A percentile compares a stretch with the other conserved stretches of the same genome.
phyloP scores from a whole-genome alignment of 208 protist genomes.

The Leishmania major region DNA sequence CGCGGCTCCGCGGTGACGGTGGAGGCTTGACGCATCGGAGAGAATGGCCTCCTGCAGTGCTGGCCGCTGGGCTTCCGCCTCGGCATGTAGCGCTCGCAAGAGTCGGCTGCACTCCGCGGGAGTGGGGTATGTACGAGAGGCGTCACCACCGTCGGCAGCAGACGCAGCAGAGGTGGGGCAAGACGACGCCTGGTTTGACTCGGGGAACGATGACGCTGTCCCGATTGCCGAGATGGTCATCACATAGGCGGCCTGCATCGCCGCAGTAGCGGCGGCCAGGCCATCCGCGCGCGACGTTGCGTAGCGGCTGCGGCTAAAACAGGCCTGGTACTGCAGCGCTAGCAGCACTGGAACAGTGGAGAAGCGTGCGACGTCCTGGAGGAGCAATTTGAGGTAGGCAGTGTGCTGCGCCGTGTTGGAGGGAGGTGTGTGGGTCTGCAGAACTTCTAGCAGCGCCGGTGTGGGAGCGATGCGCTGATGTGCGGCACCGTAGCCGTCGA shows the following conservation, averaged over 20 bases:
- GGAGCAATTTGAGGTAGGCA: constrained; percentile 30
- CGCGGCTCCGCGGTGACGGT: background rate
- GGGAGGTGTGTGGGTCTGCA: constrained; percentile 40
- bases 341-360: constrained; percentile 37
- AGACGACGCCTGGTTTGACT: background rate
- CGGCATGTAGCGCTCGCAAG: background rate
- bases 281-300: constrained; percentile 11
- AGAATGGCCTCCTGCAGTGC: constrained; percentile 12
- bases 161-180: background rate
- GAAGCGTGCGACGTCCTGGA: constrained; percentile 37
- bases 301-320: constrained; percentile 23
- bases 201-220: background rate
- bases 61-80: constrained; percentile 3
- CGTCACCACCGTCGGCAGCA: background rate
- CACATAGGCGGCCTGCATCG: constrained; percentile 21
- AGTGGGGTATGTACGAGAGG: background rate
- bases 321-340: constrained; percentile 38
- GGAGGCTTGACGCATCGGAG: constrained; percentile 7
- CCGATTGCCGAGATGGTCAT: constrained; percentile 7
- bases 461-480: constrained; percentile 38
- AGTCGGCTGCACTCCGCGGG: background rate
- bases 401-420: constrained; percentile 31
- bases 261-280: constrained; percentile 1
- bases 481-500: constrained; percentile 4
- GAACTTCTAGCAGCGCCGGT: constrained; percentile 42